A percentile compares a stretch with the other conserved stretches of the same genome.
phyloP scores from a whole-genome alignment of 441 rosid species.

The Mallotus japonicus region DNA sequence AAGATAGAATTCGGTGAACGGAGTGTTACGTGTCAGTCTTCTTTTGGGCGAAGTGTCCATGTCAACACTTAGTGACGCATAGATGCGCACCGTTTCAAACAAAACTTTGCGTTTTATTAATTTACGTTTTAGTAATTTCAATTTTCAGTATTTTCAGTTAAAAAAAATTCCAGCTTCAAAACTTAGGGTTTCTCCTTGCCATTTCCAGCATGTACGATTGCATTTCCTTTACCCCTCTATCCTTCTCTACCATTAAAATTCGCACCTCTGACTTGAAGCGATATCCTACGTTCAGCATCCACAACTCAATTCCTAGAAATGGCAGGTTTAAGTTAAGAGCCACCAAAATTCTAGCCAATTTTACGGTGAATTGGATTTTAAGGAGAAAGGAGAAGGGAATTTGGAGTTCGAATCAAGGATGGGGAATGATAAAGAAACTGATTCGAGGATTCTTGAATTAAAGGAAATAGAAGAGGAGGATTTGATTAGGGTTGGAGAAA shows the following conservation, averaged over 20 bases:
- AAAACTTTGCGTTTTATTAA: too few species aligned
- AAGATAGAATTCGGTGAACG: too few species aligned
- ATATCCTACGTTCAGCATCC: neutral
- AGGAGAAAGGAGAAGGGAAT: conserved; percentile 26
- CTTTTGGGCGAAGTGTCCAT: too few species aligned
- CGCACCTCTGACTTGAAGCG: conserved; percentile 4
- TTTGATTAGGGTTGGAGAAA: conserved; percentile 27
- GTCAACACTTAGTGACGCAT: too few species aligned
- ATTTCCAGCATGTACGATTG: conserved; percentile 38
- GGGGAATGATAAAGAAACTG: conserved; percentile 16
- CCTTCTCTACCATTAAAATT: conserved; percentile 27
- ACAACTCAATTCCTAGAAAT: conserved; percentile 7
- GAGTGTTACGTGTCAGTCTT: too few species aligned
- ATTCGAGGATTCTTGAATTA: conserved; percentile 25
- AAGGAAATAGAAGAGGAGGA: conserved; percentile 25
- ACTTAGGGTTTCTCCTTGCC: neutral
- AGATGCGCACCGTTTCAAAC: too few species aligned
- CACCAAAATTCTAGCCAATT: conserved; percentile 11
- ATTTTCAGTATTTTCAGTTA: too few species aligned
- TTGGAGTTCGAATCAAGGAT: conserved; percentile 28
- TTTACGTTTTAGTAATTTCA: too few species aligned
- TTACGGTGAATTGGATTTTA: conserved; percentile 35
- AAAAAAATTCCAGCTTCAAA: too few species aligned
- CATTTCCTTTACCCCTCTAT: conserved; percentile 28
- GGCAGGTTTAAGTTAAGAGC: conserved; percentile 23